Evolutionary conservation across 2,329 filamentous ascomycete species (phyloP).

Genomic region (Ceratocystis albifundus): DNA sequence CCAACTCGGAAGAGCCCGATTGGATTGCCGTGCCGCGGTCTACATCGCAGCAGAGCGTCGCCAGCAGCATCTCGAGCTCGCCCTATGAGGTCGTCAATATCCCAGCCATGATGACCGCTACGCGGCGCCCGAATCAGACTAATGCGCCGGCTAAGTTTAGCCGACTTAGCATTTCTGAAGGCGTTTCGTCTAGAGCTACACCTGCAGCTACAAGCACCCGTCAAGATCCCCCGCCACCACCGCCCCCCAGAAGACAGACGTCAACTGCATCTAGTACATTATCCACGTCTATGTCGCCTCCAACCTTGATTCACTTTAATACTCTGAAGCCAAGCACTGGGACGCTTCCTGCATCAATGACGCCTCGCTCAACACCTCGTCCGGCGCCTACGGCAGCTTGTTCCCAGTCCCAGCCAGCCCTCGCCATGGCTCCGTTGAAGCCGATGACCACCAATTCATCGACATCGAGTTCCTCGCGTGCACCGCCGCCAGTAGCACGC

Average conservation of each 20-base stretch:
- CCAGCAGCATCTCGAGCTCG: slow-evolving; percentile 47
- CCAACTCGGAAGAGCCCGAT: slow-evolving; percentile 58
- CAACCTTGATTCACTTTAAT: slow-evolving; percentile 12
- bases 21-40: slow-evolving; percentile 60
- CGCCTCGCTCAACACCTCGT: slow-evolving; percentile 21
- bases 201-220: slow-evolving; percentile 26
- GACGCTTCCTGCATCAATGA: slow-evolving; percentile 17
- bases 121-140: slow-evolving; percentile 2
- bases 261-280: slow-evolving; percentile 14
- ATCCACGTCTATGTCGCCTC: slow-evolving; percentile 23
- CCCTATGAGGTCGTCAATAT: slow-evolving; percentile 48
- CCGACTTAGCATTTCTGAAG: slow-evolving; percentile 36
- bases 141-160: slow-evolving; percentile 37
- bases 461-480: slow-evolving; percentile 29
- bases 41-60: slow-evolving; percentile 42
- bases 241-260: slow-evolving; percentile 35
- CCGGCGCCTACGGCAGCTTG: slow-evolving; percentile 23
- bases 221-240: slow-evolving; percentile 33
- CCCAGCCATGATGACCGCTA: slow-evolving; percentile 28
- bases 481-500: slow-evolving; percentile 50
- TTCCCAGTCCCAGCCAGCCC: neutral
- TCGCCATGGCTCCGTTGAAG: slow-evolving; percentile 25
- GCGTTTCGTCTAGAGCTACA: slow-evolving; percentile 23
- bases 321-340: slow-evolving; percentile 11
- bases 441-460: slow-evolving; percentile 32